Base-by-base conservation (phyloP, 2,329 filamentous ascomycete genomes). In the Microsporum audouinii region DNA sequence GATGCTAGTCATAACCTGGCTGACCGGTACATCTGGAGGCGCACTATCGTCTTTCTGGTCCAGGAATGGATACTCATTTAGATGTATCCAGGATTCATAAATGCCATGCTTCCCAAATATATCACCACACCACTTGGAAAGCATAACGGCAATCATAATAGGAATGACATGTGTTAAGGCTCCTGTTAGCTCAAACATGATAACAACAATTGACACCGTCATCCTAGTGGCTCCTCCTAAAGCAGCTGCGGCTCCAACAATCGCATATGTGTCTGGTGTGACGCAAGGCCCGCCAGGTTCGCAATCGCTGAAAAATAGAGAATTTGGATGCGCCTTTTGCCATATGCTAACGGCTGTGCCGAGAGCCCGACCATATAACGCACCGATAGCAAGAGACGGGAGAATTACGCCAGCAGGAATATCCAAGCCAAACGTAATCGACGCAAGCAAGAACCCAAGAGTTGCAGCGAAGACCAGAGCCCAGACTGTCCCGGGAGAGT, bases 91-190 rank as follows among this genome's bases (percentile, higher is more conserved):
- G 60, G 88, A 88, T 73, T 99, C 94, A 77, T 99, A 99, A 74
- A 99, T 97, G 65, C 94, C 91, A 57, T 88, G 85, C 61, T 89
- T 89, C 31, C 89, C 91, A 73, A 99, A 91, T 57, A 91, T 92
- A 73, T 99, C 94, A 69, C 91, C 94, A 31, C 96, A 90, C 94
- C 94, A 99, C 77, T 99, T 99, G 64, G 89, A 89, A 51, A 97
- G 82, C 91, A 99, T 95, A 70, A 99, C 94, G 49, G 91, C 91
- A 65, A 99, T 89, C 94, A 99, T 99, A 73, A 97, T 99, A 60
- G 94, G 94, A 5, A 99, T 84, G 57, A 99, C 92, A 71, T 97
- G 97, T 0, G 91, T 95, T 33, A 99, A 81, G 1, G 94, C 94
- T 59, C 94, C 94, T 0, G 94, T 99, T 61, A 99, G 85, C 77